These are phyloP conservation scores for Chrysanthemum lavandulifolium DNA, from an alignment of 129 eudicot species.

Conservation along the genomic window DNA sequence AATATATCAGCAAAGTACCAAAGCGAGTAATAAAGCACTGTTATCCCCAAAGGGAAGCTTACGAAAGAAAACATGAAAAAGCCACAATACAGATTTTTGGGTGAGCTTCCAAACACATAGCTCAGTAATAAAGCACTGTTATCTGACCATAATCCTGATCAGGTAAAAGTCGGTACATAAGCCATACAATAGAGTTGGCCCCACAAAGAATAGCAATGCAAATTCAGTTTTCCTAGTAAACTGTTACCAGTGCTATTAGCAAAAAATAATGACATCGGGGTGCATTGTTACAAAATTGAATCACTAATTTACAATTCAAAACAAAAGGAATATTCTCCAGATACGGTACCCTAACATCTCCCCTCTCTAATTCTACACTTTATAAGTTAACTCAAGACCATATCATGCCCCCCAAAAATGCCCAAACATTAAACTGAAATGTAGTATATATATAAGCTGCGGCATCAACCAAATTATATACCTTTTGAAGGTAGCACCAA, in stretches of 20 bases:
- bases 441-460: constrained; percentile 12
- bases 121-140: too few relatives aligned
- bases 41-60: too few relatives aligned
- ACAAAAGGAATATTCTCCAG: not conserved
- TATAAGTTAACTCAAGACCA: constrained; percentile 12
- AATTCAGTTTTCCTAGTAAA: not conserved
- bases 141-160: too few relatives aligned
- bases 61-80: too few relatives aligned
- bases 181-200: too few relatives aligned
- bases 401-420: constrained; percentile 23
- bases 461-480: constrained; percentile 9
- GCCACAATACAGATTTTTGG: too few relatives aligned
- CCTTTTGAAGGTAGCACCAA: constrained; percentile 23
- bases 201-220: too few relatives aligned
- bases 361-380: not conserved
- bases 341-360: not conserved
- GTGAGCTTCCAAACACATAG: too few relatives aligned
- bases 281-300: not conserved
- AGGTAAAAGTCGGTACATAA: too few relatives aligned
- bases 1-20: too few relatives aligned
- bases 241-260: not conserved
- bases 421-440: constrained; percentile 5
- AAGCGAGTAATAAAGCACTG: too few relatives aligned
- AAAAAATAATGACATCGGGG: not conserved
- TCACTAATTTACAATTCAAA: constrained; percentile 24